Conservation (phyloP, 495 filamentous ascomycete species). For the Opeltia flavorubescens region DNA sequence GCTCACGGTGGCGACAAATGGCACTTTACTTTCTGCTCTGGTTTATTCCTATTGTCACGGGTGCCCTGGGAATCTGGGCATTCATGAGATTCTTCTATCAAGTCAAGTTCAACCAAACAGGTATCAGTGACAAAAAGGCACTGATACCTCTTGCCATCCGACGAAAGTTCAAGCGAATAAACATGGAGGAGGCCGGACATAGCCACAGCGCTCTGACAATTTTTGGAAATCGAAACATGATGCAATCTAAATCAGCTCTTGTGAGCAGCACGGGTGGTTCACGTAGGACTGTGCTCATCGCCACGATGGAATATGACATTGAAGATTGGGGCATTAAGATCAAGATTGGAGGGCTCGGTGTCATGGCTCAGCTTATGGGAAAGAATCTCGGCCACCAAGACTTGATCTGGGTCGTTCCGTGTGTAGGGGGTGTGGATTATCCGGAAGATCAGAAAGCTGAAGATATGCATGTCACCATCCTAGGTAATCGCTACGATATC, state of each 20-base stretch:
- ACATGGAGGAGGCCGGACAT: background rate
- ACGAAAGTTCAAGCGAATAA: background rate
- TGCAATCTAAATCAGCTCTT: background rate
- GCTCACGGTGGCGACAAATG: slow-evolving; percentile 28
- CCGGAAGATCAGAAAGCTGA: slow-evolving; percentile 28
- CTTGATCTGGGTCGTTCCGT: slow-evolving; percentile 38
- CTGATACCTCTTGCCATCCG: slow-evolving; percentile 10
- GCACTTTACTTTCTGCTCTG: slow-evolving; percentile 32
- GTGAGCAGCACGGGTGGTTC: background rate
- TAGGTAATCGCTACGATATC: slow-evolving; percentile 26
- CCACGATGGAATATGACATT: slow-evolving; percentile 38
- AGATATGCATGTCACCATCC: slow-evolving; percentile 28
- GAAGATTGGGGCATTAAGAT: slow-evolving; percentile 35
- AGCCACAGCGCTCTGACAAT: background rate
- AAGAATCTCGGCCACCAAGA: slow-evolving; percentile 33
- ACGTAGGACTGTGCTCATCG: slow-evolving; percentile 26
- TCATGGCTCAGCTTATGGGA: slow-evolving; percentile 37
- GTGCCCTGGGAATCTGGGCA: slow-evolving; percentile 24
- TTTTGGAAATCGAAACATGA: background rate
- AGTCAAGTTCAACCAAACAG: slow-evolving; percentile 36
- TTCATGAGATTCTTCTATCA: slow-evolving; percentile 35
- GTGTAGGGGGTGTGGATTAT: slow-evolving; percentile 33
- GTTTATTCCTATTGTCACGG: slow-evolving; percentile 28
- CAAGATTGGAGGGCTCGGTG: slow-evolving; percentile 35
- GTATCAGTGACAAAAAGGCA: slow-evolving; percentile 16